Evolutionary conservation across 2,329 filamentous ascomycete genomes (phyloP).

Genomic region (Moelleriella libera): DNA sequence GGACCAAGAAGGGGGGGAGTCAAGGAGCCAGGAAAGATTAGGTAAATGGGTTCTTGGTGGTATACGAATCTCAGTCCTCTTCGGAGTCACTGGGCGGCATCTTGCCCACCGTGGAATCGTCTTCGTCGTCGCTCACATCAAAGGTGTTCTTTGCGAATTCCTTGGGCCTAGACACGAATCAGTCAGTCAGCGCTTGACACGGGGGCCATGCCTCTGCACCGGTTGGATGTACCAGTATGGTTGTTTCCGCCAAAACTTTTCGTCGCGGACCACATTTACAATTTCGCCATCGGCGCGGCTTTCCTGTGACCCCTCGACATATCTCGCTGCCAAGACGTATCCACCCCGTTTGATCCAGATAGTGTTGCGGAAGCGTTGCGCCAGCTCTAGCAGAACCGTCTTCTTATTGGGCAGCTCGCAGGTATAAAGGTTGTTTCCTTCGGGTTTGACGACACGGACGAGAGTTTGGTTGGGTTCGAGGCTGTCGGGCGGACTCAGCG

Average conservation of each 20-base stretch:
- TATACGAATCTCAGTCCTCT: constrained; percentile 34
- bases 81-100: constrained; percentile 75
- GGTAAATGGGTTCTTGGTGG: constrained; percentile 4
- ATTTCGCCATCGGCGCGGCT: constrained; percentile 82
- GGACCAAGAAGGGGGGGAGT: neutral
- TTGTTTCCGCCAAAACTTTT: constrained; percentile 84
- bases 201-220: neutral
- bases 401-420: constrained; percentile 57
- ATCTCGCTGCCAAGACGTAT: constrained; percentile 68
- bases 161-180: constrained; percentile 46
- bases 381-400: constrained; percentile 64
- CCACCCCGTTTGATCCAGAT: constrained; percentile 88
- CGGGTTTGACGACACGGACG: constrained; percentile 65
- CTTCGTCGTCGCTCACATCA: constrained; percentile 53
- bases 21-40: constrained; percentile 17
- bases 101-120: constrained; percentile 68
- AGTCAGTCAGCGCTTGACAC: constrained; percentile 7
- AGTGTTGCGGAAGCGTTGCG: constrained; percentile 73
- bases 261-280: constrained; percentile 80
- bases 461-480: constrained; percentile 51
- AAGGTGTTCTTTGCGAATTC: constrained; percentile 58
- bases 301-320: constrained; percentile 48
- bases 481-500: constrained; percentile 41
- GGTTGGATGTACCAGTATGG: constrained; percentile 54
- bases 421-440: constrained; percentile 80